Base-by-base conservation (phyloP, 768 basidiomycete species). In the Suillus subluteus region DNA sequence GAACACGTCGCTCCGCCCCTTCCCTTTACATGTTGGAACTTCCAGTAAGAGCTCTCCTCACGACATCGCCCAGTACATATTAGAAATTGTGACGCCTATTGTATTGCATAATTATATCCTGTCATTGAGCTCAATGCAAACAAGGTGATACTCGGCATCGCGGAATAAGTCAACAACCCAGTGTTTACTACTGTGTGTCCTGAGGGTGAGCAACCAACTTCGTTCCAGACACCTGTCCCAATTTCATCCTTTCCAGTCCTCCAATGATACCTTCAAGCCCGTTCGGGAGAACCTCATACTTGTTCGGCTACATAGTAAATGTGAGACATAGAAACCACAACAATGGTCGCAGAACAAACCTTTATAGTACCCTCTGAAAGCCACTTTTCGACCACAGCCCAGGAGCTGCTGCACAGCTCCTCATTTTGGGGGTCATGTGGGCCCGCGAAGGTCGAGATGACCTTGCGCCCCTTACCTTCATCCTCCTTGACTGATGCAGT, bases 121-220 rank as follows among this genome's bases (percentile, higher is more conserved):
- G 13, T 41, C 40, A 41, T 41, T 41, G 4, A 13, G 40, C 40
- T 11, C 13, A 13, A 41, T 41, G 13, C 13, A 41, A 41, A 41
- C 40, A 41, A 40, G 0, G 40, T 41, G 40, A 41, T 41, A 12
- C 2, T 40, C 38, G 40, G 13, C 9, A 41, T 41, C 40, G 21
- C 21, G 4, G 48, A 50, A 16, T 6, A 30, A 32, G 52, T 9
- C 16, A 8, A 30, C 43, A 63, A 50, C 26, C 41, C 58, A 30
- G 52, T 40, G 23, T 68, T 66, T n/a, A n/a, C n/a, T 64, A 76
- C 58, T 41, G 62, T 26, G 79, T 80, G 50, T 83, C 80, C 65
- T 79, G 78, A 23, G 83, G 83, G 62, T 73, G 79, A 2, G 67
- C 80, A 9, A 86, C 76, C 18, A 85, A 70, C 70, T 86, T 86